These are phyloP conservation scores for Botrytis squamosa DNA, from an alignment of 2,329 filamentous ascomycete genomes.

Conservation along the genomic window DNA sequence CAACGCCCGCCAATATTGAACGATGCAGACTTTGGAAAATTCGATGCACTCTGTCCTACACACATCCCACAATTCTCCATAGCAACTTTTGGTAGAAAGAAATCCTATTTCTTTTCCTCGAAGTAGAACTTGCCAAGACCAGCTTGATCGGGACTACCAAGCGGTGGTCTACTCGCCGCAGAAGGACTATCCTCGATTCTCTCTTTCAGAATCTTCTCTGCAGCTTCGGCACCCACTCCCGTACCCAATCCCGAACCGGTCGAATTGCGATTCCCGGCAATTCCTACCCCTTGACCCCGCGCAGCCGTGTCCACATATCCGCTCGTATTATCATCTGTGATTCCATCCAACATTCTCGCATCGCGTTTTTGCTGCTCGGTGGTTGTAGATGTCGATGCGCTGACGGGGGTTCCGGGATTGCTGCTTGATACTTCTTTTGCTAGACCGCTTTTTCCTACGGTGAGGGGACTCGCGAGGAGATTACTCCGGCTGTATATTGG, in stretches of 20 bases:
- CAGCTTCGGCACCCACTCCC: constrained; percentile 48
- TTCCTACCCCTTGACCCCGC: constrained; percentile 35
- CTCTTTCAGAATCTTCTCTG: constrained; percentile 64
- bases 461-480: constrained; percentile 40
- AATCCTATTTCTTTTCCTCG: constrained; percentile 47
- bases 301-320: constrained; percentile 62
- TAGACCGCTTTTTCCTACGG: constrained; percentile 37
- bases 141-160: constrained; percentile 47
- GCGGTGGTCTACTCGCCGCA: constrained; percentile 36
- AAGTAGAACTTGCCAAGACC: constrained; percentile 60
- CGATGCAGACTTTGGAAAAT: background rate
- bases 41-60: background rate
- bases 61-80: background rate
- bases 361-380: constrained; percentile 55
- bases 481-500: constrained; percentile 62
- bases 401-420: constrained; percentile 28
- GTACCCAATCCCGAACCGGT: background rate
- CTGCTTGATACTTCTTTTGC: constrained; percentile 30
- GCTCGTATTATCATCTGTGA: constrained; percentile 57
- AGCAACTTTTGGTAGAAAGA: background rate
- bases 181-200: constrained; percentile 53
- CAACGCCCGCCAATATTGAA: constrained; percentile 14
- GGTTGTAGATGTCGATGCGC: constrained; percentile 26
- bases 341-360: constrained; percentile 65
- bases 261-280: constrained; percentile 19